phyloP scores from a whole-genome alignment of 768 basidiomycete genomes.

The Boletus reticulatus region DNA sequence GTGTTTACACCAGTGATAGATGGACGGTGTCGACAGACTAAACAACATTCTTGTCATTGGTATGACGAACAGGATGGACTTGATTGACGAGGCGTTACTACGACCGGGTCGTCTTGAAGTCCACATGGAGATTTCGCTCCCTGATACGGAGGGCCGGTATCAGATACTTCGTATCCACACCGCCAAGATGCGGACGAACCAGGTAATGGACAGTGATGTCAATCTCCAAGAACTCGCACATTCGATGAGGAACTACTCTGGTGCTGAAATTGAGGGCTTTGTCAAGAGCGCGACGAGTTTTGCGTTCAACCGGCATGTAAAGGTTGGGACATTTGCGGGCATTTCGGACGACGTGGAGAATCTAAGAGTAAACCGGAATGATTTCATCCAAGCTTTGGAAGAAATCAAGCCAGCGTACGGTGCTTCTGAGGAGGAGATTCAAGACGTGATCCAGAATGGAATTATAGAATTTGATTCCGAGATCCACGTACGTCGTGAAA shows the following conservation, averaged over 20 bases:
- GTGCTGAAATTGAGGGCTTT: conserved; percentile 93
- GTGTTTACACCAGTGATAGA: conserved; percentile 46
- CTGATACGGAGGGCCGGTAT: conserved; percentile 86
- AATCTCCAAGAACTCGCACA: conserved; percentile 78
- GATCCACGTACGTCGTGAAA: conserved; percentile 57
- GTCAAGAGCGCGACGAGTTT: conserved; percentile 99
- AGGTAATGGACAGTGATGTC: conserved; percentile 86
- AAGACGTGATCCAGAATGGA: conserved; percentile 91
- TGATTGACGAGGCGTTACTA: conserved; percentile 98
- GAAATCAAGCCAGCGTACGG: conserved; percentile 97
- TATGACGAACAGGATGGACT: conserved; percentile 97
- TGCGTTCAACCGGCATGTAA: conserved; percentile 96
- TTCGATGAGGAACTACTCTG: conserved; percentile 94
- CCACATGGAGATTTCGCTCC: conserved; percentile 98
- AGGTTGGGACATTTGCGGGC: conserved; percentile 96
- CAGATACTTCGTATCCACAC: conserved; percentile 98
- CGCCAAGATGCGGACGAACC: conserved; percentile 86
- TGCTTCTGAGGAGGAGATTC: conserved; percentile 94
- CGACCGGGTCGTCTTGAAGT: conserved; percentile 99
- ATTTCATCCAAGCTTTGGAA: conserved; percentile 88
- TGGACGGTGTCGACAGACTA: conserved; percentile 98
- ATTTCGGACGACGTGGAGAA: conserved; percentile 96
- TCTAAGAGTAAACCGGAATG: conserved; percentile 77
- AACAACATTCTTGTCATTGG: conserved; percentile 99
- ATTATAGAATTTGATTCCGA: conserved; percentile 83